These are phyloP conservation scores for Claviceps paspali DNA, from an alignment of 2,329 filamentous ascomycete species.

Conservation along the genomic window DNA sequence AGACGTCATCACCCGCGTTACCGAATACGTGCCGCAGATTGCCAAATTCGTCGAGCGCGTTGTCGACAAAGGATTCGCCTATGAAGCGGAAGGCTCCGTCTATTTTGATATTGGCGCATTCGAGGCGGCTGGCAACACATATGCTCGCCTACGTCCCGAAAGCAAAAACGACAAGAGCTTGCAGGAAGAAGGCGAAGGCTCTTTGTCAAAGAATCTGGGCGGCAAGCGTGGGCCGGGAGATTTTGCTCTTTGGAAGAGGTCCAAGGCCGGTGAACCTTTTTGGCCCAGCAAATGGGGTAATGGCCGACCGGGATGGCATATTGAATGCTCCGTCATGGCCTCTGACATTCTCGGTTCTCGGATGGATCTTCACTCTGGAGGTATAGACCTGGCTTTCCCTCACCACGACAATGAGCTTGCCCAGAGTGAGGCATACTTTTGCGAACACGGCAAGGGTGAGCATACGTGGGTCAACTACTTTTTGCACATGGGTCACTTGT, in stretches of 20 bases:
- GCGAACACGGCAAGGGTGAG: constrained; percentile 30
- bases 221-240: constrained; percentile 66
- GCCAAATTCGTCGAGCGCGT: constrained; percentile 72
- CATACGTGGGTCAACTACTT: constrained; percentile 92
- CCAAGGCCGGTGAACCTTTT: constrained; percentile 78
- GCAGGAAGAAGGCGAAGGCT: constrained; percentile 80
- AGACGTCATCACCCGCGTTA: constrained; percentile 75
- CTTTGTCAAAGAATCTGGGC: constrained; percentile 45
- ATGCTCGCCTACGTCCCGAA: constrained; percentile 73
- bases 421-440: constrained; percentile 78
- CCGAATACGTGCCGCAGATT: constrained; percentile 80
- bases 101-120: constrained; percentile 89
- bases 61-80: constrained; percentile 74
- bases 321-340: constrained; percentile 94
- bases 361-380: constrained; percentile 89
- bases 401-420: constrained; percentile 90
- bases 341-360: constrained; percentile 69
- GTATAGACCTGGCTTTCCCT: constrained; percentile 80
- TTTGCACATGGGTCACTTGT: constrained; percentile 81
- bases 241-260: constrained; percentile 89
- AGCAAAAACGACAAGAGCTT: constrained; percentile 71
- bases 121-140: constrained; percentile 69
- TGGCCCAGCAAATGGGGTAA: constrained; percentile 83
- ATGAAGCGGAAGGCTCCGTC: constrained; percentile 68
- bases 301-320: constrained; percentile 88